Evolutionary conservation across 2,329 filamentous ascomycete genomes (phyloP).

Genomic region (Botrytis medusae): DNA sequence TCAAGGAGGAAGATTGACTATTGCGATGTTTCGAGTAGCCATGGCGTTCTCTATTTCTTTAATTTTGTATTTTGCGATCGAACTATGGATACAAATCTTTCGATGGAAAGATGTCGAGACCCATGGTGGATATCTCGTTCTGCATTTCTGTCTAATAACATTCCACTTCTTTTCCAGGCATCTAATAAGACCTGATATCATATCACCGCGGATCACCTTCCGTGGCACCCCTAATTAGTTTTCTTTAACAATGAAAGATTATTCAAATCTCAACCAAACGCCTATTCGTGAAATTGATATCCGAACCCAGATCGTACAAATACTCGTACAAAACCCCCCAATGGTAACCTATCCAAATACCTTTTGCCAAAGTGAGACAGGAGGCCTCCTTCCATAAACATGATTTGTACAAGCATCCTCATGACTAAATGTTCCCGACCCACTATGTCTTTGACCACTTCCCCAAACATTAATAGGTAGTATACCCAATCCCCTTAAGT

Average conservation of each 20-base stretch:
- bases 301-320: background rate
- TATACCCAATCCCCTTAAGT: conserved; percentile 29
- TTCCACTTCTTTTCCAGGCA: background rate
- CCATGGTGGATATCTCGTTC: background rate
- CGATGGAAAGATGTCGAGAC: background rate
- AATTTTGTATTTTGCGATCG: background rate
- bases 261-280: background rate
- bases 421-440: conserved; percentile 25
- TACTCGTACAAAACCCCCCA: background rate
- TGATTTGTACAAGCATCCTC: conserved; percentile 32
- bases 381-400: conserved; percentile 21
- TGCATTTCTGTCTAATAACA: background rate
- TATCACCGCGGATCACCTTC: conserved; percentile 10
- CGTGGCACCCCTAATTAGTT: conserved; percentile 14
- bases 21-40: background rate
- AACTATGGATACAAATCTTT: background rate
- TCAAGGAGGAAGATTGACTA: background rate
- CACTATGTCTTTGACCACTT: conserved; percentile 32
- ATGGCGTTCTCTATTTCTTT: background rate
- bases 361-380: conserved; percentile 14
- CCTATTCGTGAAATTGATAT: background rate
- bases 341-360: conserved; percentile 17
- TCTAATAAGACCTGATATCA: background rate
- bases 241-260: conserved; percentile 9
- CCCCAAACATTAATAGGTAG: conserved; percentile 33